These are phyloP conservation scores for Ascodesmis nigricans DNA, from an alignment of 495 filamentous ascomycete species.

Conservation along the genomic window DNA sequence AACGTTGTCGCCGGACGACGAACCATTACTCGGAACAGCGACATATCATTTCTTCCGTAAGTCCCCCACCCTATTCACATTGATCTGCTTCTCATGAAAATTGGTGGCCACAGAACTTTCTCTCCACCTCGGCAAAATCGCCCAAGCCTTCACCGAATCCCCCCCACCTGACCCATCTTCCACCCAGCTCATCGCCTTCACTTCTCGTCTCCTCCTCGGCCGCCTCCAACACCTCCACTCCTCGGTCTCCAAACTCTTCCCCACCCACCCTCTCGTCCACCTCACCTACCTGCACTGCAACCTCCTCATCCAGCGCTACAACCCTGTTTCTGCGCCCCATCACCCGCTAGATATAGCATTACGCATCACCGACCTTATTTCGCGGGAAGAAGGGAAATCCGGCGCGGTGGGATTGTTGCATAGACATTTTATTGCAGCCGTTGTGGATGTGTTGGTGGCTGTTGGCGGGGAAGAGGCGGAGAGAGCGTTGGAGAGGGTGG, in stretches of 20 bases:
- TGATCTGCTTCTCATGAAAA: background rate
- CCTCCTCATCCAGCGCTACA: constrained; percentile 36
- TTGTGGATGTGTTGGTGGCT: too few species aligned
- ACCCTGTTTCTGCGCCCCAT: constrained; percentile 32
- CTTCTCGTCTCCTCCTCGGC: constrained; percentile 24
- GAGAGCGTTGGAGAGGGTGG: too few species aligned
- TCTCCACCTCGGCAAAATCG: constrained; percentile 26
- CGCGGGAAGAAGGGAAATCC: too few species aligned
- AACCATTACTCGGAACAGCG: constrained; percentile 38
- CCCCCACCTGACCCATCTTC: constrained; percentile 28
- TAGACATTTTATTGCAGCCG: too few species aligned
- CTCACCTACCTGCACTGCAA: constrained; percentile 56
- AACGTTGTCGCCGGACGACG: constrained; percentile 39
- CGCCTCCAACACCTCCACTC: constrained; percentile 24
- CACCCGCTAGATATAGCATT: constrained; percentile 42
- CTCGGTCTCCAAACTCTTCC: constrained; percentile 19
- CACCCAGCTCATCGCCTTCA: constrained; percentile 24
- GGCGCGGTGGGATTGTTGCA: too few species aligned
- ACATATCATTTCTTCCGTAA: constrained; percentile 47
- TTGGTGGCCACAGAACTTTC: constrained; percentile 20
- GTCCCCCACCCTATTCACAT: constrained; percentile 21
- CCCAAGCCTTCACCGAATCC: constrained; percentile 25
- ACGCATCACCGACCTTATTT: too few species aligned
- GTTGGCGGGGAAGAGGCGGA: too few species aligned
- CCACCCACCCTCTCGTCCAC: constrained; percentile 28